A percentile compares a stretch with the other conserved stretches of the same genome.
Evolutionary conservation across 2,329 filamentous ascomycete species (phyloP).

Genomic region (Diatrype stigma): DNA sequence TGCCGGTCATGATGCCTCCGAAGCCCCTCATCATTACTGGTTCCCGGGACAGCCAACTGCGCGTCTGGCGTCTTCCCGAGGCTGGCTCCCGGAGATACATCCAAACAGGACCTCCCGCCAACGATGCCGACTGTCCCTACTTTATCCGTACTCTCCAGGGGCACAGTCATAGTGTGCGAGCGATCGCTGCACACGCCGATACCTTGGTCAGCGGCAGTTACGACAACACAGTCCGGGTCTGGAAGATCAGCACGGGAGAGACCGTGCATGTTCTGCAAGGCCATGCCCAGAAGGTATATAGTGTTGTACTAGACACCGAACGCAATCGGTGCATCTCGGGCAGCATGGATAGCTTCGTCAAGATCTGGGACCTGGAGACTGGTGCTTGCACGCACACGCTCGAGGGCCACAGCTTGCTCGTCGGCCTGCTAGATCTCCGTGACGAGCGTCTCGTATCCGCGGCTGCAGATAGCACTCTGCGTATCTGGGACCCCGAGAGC

Average conservation of each 20-base stretch:
- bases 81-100: conserved; percentile 73
- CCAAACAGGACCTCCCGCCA: conserved; percentile 70
- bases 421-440: conserved; percentile 84
- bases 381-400: conserved; percentile 83
- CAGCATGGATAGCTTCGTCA: conserved; percentile 97
- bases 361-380: conserved; percentile 92
- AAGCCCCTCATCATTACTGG: conserved; percentile 96
- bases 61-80: conserved; percentile 90
- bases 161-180: conserved; percentile 89
- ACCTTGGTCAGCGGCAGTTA: conserved; percentile 97
- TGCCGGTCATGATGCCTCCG: conserved; percentile 82
- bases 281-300: conserved; percentile 92
- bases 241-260: conserved; percentile 95
- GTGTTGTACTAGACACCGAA: conserved; percentile 86
- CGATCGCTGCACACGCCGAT: conserved; percentile 91
- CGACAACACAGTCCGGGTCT: conserved; percentile 90
- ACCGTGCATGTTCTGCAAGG: conserved; percentile 78
- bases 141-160: conserved; percentile 84
- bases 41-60: conserved; percentile 86
- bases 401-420: conserved; percentile 87
- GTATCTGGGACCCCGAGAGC: conserved; percentile 94
- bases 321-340: conserved; percentile 95
- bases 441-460: conserved; percentile 90
- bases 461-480: conserved; percentile 88
- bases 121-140: conserved; percentile 82